Evolutionary conservation across 1,284 basidiomycete species (phyloP).

Genomic region (Cutaneotrichosporon spelunceum): DNA sequence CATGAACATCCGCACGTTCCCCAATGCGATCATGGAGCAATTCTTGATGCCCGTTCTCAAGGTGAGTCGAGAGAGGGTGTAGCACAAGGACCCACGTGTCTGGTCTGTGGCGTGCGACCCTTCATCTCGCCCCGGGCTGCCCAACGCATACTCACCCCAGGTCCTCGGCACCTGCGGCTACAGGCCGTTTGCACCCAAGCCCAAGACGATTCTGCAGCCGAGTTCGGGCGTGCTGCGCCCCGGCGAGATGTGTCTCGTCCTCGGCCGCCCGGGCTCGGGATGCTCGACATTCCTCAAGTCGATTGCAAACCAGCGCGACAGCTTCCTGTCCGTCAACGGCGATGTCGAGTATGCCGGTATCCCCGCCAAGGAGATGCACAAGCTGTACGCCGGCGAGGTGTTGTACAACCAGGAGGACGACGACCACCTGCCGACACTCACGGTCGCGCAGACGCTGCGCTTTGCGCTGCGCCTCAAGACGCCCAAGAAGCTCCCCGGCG

Average conservation of each 20-base stretch:
- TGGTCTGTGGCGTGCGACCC: too few species aligned
- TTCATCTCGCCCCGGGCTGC: too few species aligned
- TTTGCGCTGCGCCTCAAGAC: constrained; percentile 59
- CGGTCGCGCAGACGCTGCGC: constrained; percentile 58
- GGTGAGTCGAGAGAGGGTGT: constrained; percentile 15
- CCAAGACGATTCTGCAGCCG: constrained; percentile 57
- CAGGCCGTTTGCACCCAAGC: constrained; percentile 27
- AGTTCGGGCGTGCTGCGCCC: constrained; percentile 71
- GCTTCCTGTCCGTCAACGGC: constrained; percentile 55
- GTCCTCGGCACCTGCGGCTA: constrained; percentile 18
- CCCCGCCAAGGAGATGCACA: constrained; percentile 54
- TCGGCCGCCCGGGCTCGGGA: constrained; percentile 54
- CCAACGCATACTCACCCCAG: neutral
- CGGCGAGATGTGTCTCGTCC: constrained; percentile 59
- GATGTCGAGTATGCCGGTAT: constrained; percentile 61
- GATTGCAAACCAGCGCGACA: constrained; percentile 58
- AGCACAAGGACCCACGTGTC: too few species aligned
- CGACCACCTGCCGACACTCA: constrained; percentile 61
- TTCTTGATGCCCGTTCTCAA: constrained; percentile 50
- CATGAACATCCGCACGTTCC: constrained; percentile 61
- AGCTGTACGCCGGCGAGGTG: constrained; percentile 56
- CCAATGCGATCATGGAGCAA: constrained; percentile 53
- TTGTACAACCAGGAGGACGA: constrained; percentile 74
- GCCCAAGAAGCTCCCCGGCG: constrained; percentile 56
- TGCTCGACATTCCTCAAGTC: constrained; percentile 55